These are phyloP conservation scores for Quercus berberidifolia DNA, from an alignment of 306 rosid genomes.

Conservation along the genomic window DNA sequence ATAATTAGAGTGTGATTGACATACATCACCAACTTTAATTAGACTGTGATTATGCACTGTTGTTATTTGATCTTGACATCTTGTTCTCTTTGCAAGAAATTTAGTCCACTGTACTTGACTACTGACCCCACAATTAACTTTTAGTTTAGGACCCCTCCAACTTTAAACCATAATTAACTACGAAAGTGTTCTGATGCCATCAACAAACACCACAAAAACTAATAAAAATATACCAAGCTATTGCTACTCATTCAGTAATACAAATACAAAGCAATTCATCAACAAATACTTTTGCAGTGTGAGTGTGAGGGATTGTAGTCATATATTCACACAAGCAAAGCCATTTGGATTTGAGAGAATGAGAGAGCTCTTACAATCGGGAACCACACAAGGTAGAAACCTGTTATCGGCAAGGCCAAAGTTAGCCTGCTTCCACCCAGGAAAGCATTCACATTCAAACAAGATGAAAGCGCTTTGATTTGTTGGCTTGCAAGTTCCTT, in stretches of 20 bases:
- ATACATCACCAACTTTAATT: background rate
- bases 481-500: constrained; percentile 74
- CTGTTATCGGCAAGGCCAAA: constrained; percentile 27
- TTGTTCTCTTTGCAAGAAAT: too few species aligned
- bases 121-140: too few species aligned
- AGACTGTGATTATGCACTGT: background rate
- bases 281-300: background rate
- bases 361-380: constrained; percentile 54
- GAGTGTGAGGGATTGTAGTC: too few species aligned
- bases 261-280: background rate
- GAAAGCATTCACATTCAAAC: constrained; percentile 68
- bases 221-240: background rate
- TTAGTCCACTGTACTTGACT: too few species aligned
- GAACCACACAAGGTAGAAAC: constrained; percentile 84
- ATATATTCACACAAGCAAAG: background rate
- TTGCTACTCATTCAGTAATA: background rate
- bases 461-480: constrained; percentile 34
- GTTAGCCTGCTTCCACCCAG: constrained; percentile 68
- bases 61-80: too few species aligned
- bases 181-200: background rate
- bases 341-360: background rate
- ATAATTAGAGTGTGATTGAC: background rate
- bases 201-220: background rate
- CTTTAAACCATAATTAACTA: background rate
- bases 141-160: background rate